Base-by-base conservation (phyloP, 805 yeast species). In the Novakomyces olei region DNA sequence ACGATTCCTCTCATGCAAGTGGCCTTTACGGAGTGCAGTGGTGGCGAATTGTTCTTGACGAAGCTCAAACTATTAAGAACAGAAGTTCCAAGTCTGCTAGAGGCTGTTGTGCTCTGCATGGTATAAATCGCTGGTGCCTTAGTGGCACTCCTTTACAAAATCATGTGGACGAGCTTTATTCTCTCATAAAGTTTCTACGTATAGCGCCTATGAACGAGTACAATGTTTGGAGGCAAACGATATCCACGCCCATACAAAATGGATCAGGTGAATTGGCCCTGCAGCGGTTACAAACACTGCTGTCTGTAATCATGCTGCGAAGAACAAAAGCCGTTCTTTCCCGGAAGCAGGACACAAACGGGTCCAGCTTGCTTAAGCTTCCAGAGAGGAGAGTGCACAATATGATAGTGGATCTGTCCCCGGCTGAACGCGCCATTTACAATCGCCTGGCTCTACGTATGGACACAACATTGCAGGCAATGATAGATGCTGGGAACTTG, bases 91-190 rank as follows among this genome's bases (percentile, higher is more conserved):
- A 59, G 38, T 47, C 61, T 4, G 50, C 72, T 0, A 51, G 45
- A 27, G 72, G 72, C 0, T 55, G 63, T 37, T 54, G 52, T 29
- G 46, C 50, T 4, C 34, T 72, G 5, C 44, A 54, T 18, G 47
- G 66, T 15, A 34, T 42, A 1, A 58, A 61, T 34, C 52, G 73
- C 29, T 69, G 75, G 72, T 60, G 68, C 19, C 51, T 70, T 4
- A 67, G 75, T 2, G 78, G 78, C 34, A 70, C 78, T 0, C 78
- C 77, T 0, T 47, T 71, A 26, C 77, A 70, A 47, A 70, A 70
- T 40, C 55, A 53, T 24, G 51, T 66, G 31, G 60, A 53, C 29
- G 78, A 71, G 33, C 46, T 70, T 10, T 63, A 58, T 40, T 58
- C 75, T 1, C 46, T 68, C 15, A 48, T 71, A 24, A 39, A 49